Evolutionary conservation across 257 asterid genomes (phyloP).

Genomic region (Ophiorrhiza pumila): DNA sequence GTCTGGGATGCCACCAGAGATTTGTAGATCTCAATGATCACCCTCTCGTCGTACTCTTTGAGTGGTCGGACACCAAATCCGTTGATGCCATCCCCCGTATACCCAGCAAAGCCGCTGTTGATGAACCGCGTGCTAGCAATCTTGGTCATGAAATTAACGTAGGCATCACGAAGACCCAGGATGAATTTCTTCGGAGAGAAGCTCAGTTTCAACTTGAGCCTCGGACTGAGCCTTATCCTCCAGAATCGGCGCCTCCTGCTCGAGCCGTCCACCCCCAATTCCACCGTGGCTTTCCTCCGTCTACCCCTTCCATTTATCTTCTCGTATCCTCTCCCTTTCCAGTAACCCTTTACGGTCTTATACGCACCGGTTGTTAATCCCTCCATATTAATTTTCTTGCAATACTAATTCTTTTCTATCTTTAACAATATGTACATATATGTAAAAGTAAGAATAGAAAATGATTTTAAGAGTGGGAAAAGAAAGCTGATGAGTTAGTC

Average conservation of each 20-base stretch:
- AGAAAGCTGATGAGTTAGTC: too few species aligned
- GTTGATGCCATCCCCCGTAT: conserved; percentile 24
- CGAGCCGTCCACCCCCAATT: background rate
- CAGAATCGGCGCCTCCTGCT: conserved; percentile 24
- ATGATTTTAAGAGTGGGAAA: too few species aligned
- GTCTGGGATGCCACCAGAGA: conserved; percentile 37
- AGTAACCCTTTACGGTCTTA: conserved; percentile 29
- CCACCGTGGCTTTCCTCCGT: background rate
- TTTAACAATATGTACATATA: background rate
- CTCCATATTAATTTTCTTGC: conserved; percentile 21
- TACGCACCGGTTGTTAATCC: conserved; percentile 15
- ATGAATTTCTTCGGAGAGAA: conserved; percentile 34
- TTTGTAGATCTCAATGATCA: conserved; percentile 39
- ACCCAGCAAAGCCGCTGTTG: conserved; percentile 23
- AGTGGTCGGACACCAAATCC: conserved; percentile 46
- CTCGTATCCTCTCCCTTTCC: conserved; percentile 34
- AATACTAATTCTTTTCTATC: too few species aligned
- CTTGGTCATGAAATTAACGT: conserved; percentile 35
- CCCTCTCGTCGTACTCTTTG: conserved; percentile 48
- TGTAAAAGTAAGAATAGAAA: too few species aligned
- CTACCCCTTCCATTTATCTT: conserved; percentile 17
- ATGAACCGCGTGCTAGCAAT: conserved; percentile 25
- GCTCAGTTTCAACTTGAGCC: conserved; percentile 28
- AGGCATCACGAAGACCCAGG: conserved; percentile 32
- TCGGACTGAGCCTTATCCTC: conserved; percentile 26